A percentile compares a stretch with the other conserved stretches of the same genome.
These are phyloP conservation scores for Chondrostereum purpureum DNA, from an alignment of 1,284 basidiomycete genomes.

Conservation along the genomic window DNA sequence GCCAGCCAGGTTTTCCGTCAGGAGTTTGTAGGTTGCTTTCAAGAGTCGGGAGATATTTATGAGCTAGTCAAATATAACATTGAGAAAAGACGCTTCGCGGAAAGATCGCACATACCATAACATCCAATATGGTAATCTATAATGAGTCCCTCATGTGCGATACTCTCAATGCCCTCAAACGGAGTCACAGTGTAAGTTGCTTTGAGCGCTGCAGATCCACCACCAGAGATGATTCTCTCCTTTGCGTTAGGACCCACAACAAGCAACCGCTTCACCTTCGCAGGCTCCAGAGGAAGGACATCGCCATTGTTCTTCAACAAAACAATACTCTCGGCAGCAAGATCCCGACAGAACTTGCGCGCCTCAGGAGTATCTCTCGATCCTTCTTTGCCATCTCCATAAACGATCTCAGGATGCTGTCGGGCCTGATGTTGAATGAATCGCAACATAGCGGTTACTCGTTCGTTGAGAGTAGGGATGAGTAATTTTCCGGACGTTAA, in stretches of 20 bases:
- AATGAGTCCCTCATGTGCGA: slow-evolving; percentile 37
- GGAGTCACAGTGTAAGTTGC: slow-evolving; percentile 69
- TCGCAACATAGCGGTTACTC: slow-evolving; percentile 45
- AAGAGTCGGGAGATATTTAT: slow-evolving; percentile 57
- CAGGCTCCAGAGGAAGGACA: slow-evolving; percentile 48
- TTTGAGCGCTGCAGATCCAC: slow-evolving; percentile 69
- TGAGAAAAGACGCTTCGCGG: slow-evolving; percentile 31
- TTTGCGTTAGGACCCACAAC: slow-evolving; percentile 77
- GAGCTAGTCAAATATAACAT: slow-evolving; percentile 31
- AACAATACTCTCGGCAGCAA: slow-evolving; percentile 62
- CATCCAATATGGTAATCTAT: slow-evolving; percentile 52
- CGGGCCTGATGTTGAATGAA: slow-evolving; percentile 56
- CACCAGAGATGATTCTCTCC: slow-evolving; percentile 61
- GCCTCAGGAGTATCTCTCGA: slow-evolving; percentile 50
- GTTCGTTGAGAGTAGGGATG: slow-evolving; percentile 45
- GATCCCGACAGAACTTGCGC: slow-evolving; percentile 46
- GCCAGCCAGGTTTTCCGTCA: slow-evolving; percentile 51
- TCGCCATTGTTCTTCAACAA: slow-evolving; percentile 60
- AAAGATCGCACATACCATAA: slow-evolving; percentile 50
- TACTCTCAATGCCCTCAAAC: slow-evolving; percentile 49
- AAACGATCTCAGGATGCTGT: slow-evolving; percentile 55
- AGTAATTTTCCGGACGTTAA: slow-evolving; percentile 54
- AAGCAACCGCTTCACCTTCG: slow-evolving; percentile 55
- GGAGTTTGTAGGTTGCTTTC: slow-evolving; percentile 46
- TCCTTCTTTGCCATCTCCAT: slow-evolving; percentile 56